Evolutionary conservation across 768 basidiomycete genomes (phyloP).

Genomic region (Podaxis sp.): DNA sequence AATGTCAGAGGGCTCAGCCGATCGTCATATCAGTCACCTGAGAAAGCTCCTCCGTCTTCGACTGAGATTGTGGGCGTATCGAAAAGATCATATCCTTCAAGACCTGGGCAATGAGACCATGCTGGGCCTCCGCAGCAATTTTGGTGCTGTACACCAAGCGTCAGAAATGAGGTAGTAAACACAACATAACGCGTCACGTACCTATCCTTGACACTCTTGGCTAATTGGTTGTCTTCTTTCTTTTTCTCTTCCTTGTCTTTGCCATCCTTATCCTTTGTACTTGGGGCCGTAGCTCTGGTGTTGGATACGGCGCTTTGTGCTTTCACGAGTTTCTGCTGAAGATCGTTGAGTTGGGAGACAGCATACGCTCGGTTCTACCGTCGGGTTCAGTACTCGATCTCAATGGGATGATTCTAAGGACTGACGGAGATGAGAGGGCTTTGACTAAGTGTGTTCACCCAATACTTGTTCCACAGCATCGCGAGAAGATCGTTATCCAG

Average conservation of each 20-base stretch:
- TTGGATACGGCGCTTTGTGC: slow-evolving; percentile 56
- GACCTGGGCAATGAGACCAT: slow-evolving; percentile 90
- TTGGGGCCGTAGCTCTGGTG: slow-evolving; percentile 58
- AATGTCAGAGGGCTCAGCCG: slow-evolving; percentile 29
- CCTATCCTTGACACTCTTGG: slow-evolving; percentile 93
- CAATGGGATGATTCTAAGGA: slow-evolving; percentile 8
- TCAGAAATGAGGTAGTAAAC: neutral
- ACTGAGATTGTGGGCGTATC: slow-evolving; percentile 37
- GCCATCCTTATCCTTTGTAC: slow-evolving; percentile 50
- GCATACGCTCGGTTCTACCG: slow-evolving; percentile 92
- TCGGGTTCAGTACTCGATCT: neutral
- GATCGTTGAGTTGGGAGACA: slow-evolving; percentile 84
- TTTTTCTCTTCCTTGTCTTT: slow-evolving; percentile 71
- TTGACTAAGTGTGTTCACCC: slow-evolving; percentile 95
- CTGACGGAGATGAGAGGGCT: slow-evolving; percentile 89
- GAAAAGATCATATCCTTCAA: slow-evolving; percentile 93
- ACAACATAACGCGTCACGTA: slow-evolving; percentile 27
- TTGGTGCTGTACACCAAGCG: slow-evolving; percentile 55
- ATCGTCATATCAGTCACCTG: slow-evolving; percentile 48
- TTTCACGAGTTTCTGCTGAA: slow-evolving; percentile 85
- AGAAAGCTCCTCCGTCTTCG: slow-evolving; percentile 28
- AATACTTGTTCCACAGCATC: slow-evolving; percentile 98
- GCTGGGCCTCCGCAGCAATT: slow-evolving; percentile 88
- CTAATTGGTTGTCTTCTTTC: slow-evolving; percentile 80
- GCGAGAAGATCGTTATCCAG: slow-evolving; percentile 87